Evolutionary conservation across 805 yeast species (phyloP).

Genomic region (Suhomyces kilbournensis): DNA sequence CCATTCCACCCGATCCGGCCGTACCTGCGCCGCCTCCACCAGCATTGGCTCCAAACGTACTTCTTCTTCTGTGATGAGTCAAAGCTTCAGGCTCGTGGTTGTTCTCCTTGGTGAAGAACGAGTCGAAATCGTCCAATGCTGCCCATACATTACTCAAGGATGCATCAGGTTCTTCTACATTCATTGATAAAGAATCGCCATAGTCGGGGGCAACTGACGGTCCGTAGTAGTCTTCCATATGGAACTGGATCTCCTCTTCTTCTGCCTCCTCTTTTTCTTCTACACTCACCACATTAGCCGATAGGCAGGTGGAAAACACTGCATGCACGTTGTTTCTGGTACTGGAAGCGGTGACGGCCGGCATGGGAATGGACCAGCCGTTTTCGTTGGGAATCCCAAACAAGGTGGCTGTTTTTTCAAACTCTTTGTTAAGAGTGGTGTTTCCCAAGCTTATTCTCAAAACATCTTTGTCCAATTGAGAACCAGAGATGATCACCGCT

Average conservation of each 20-base stretch:
- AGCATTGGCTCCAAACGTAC: background rate
- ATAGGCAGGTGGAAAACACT: conserved; percentile 81
- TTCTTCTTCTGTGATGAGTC: background rate
- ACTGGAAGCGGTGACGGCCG: conserved; percentile 82
- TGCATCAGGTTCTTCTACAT: conserved; percentile 61
- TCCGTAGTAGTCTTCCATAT: conserved; percentile 55
- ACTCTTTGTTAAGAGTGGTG: conserved; percentile 69
- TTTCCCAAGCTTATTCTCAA: conserved; percentile 90
- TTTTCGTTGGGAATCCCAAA: conserved; percentile 93
- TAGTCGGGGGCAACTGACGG: conserved; percentile 22
- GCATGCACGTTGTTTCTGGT: conserved; percentile 94
- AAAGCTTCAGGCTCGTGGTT: conserved; percentile 4
- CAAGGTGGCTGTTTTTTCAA: conserved; percentile 80
- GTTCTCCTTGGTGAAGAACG: conserved; percentile 74
- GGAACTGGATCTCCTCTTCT: conserved; percentile 49
- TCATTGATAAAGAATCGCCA: conserved; percentile 48
- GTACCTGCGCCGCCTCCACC: background rate
- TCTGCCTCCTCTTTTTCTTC: conserved; percentile 35
- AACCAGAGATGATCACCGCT: conserved; percentile 80
- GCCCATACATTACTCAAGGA: conserved; percentile 90
- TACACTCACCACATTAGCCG: conserved; percentile 30
- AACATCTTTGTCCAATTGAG: conserved; percentile 86
- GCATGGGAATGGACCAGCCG: conserved; percentile 98
- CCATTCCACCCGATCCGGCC: background rate
- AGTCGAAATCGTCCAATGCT: conserved; percentile 82